Evolutionary conservation across 1,139 yeast genomes (phyloP).

Genomic region (Hyphopichia burtonii): DNA sequence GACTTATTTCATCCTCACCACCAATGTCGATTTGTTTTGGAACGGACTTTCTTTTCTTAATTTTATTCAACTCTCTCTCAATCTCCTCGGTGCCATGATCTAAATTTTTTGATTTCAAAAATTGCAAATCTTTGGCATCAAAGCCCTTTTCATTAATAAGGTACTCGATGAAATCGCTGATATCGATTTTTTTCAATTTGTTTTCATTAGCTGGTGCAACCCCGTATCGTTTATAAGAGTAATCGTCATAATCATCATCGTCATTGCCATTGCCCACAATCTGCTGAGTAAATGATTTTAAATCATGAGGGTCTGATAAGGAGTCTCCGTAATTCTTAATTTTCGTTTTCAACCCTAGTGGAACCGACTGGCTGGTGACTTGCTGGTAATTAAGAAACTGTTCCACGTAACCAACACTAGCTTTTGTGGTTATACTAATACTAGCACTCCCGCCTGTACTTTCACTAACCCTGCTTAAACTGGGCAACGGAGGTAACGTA

Average conservation of each 20-base stretch:
- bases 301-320: conserved; percentile 19
- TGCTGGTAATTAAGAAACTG: not conserved
- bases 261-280: conserved; percentile 15
- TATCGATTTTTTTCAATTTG: conserved; percentile 16
- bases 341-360: not conserved
- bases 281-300: conserved; percentile 25
- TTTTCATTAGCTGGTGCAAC: not conserved
- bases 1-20: conserved; percentile 22
- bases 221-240: conserved; percentile 12
- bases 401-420: not conserved
- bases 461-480: not conserved
- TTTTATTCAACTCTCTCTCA: conserved; percentile 34
- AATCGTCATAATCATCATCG: conserved; percentile 7
- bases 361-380: too few relatives aligned
- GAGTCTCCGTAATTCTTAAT: conserved; percentile 24
- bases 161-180: conserved; percentile 29
- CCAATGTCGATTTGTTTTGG: conserved; percentile 30
- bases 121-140: conserved; percentile 23
- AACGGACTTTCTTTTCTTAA: conserved; percentile 16
- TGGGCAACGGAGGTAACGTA: not conserved
- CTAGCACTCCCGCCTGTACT: not conserved
- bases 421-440: not conserved
- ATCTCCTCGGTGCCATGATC: conserved; percentile 41
- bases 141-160: conserved; percentile 30
- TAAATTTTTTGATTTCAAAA: conserved; percentile 21